Base-by-base conservation (phyloP, 495 filamentous ascomycete genomes). In the Thermochaetoides thermophila region DNA sequence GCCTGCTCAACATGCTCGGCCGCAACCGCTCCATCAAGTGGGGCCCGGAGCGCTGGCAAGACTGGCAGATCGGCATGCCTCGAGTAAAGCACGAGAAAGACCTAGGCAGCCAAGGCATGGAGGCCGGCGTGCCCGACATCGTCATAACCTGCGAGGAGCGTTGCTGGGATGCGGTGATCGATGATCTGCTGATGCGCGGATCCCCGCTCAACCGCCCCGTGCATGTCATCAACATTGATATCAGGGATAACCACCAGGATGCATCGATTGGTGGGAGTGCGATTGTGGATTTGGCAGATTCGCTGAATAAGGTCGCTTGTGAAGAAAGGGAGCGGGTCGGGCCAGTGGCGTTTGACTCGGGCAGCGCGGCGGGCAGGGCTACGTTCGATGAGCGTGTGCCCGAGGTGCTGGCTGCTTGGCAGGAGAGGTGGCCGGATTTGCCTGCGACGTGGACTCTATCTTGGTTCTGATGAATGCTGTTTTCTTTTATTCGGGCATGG, bases 141-240 rank as follows among this genome's bases (percentile, higher is more conserved):
- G 86, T 99, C 37, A 81, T 99, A 38, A 99, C 91, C 10, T 99
- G 91, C 49, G 91, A 99, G 53, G 91, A 99, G 55, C 68, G 87
- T 28, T 99, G 91, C 53, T 99, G 89, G 84, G 91, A 99, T 60
- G 87, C 91, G 22, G 89, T 99, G 27, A 71, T 99, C 5, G 91
- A 99, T 42, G 85, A 99, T 50, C 62, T 99, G 31, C 70, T 86
- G 26, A 82, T 74, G 40, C 72, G 91, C 40, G 86, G 85, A 8
- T 71, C 76, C 0, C 71, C 74, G 5, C 64, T 96, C 16, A 96
- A 96, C 56, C 66, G 81, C 7, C 84, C 87, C 0, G 86, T 99
- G 7, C 89, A 99, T 51, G 78, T 99, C 36, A 84, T 99, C 60
- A 96, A 95, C 49, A 77, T 99, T 31, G 89, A 95, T 54, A 96